These are phyloP conservation scores for Colletotrichum chlorophyti DNA, from an alignment of 2,329 filamentous ascomycete genomes.

Conservation along the genomic window DNA sequence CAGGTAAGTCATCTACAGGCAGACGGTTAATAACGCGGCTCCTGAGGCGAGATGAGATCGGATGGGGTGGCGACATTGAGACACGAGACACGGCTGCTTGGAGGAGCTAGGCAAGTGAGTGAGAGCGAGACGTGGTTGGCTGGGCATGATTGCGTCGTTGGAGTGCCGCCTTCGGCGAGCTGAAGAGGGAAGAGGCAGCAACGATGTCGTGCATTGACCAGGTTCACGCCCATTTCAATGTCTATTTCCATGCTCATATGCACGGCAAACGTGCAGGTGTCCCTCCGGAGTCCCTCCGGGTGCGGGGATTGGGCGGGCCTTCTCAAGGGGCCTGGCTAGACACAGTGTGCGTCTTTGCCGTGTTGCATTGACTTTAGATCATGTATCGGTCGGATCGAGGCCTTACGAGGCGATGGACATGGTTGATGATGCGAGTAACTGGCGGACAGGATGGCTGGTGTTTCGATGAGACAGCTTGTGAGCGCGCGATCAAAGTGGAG, in stretches of 20 bases:
- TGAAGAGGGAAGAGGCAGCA: neutral
- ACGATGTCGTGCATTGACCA: neutral
- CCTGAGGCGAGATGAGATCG: no score
- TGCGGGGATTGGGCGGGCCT: no score
- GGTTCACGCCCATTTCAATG: neutral
- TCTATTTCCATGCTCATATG: neutral
- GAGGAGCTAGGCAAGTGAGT: no score
- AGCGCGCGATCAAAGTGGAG: no score
- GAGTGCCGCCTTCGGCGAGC: constrained; percentile 12
- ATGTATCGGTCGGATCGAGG: neutral
- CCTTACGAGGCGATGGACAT: neutral
- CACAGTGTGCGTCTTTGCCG: no score
- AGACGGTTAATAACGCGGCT: constrained; percentile 4
- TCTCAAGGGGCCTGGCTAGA: no score
- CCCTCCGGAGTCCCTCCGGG: no score
- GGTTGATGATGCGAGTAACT: neutral
- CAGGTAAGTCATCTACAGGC: constrained; percentile 1
- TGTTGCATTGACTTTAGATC: no score
- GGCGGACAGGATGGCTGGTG: no score
- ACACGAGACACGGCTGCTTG: constrained; percentile 1
- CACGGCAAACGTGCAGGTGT: neutral
- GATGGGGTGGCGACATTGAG: no score
- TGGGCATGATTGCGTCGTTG: constrained; percentile 6
- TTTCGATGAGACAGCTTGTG: no score
- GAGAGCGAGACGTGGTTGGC: neutral